phyloP scores from a whole-genome alignment of 2,329 filamentous ascomycete genomes.

The Anisogramma anomala region DNA sequence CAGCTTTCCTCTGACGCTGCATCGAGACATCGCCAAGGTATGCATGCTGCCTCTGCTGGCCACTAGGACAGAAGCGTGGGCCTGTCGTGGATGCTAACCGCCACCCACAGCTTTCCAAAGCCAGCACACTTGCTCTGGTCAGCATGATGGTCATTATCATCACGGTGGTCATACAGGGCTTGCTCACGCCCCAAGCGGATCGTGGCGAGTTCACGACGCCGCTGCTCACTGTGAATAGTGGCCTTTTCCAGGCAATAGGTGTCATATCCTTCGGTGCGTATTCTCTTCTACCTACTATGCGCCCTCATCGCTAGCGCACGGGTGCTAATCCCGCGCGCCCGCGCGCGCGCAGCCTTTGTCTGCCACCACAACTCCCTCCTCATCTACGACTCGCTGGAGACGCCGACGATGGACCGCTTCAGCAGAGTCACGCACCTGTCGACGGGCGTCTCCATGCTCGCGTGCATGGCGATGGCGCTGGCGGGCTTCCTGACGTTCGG shows the following conservation, averaged over 20 bases:
- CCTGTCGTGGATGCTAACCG: conserved; percentile 6
- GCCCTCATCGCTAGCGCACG: conserved; percentile 6
- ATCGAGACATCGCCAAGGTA: conserved; percentile 94
- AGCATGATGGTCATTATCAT: conserved; percentile 87
- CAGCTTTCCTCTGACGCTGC: conserved; percentile 84
- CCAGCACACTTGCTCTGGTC: conserved; percentile 80
- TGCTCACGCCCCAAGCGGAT: conserved; percentile 58
- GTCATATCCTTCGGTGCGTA: conserved; percentile 88
- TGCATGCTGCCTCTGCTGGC: conserved; percentile 15
- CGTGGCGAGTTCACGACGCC: conserved; percentile 60
- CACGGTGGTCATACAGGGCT: conserved; percentile 76
- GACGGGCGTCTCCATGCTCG: conserved; percentile 79
- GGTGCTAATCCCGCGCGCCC: conserved; percentile 18
- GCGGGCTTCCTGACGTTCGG: conserved; percentile 89
- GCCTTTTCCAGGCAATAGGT: conserved; percentile 90
- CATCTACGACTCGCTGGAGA: conserved; percentile 91
- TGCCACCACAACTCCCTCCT: conserved; percentile 91
- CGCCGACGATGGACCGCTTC: conserved; percentile 92
- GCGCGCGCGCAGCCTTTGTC: conserved; percentile 43
- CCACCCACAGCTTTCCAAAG: conserved; percentile 69
- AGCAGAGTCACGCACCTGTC: conserved; percentile 87
- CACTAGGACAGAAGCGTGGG: neutral
- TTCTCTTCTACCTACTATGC: neutral
- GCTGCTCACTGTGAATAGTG: conserved; percentile 67
- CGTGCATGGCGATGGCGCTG: conserved; percentile 79